Percentiles rank a stretch among this genome's conserved stretches.
Evolutionary conservation across 2,329 filamentous ascomycete genomes (phyloP).

Genomic region (Lasiodiplodia theobromae): DNA sequence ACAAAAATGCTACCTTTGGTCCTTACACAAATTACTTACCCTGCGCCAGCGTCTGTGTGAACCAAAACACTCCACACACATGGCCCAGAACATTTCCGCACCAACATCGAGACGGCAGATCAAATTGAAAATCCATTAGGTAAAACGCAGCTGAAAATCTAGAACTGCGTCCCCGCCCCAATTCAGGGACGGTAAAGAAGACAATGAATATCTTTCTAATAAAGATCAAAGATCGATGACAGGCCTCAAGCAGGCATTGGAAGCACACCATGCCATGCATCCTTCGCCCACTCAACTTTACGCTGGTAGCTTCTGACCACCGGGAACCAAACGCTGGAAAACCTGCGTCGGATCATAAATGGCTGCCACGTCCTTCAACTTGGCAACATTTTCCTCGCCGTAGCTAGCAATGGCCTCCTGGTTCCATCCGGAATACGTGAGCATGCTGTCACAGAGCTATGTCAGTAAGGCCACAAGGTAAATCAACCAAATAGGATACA

Average conservation of each 20-base stretch:
- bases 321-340: conserved; percentile 51
- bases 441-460: not conserved
- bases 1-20: not conserved
- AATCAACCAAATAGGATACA: not conserved
- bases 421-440: conserved; percentile 35
- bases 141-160: not conserved
- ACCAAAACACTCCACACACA: not conserved
- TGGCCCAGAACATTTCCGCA: not conserved
- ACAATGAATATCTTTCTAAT: not conserved
- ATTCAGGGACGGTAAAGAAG: not conserved
- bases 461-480: not conserved
- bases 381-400: conserved; percentile 45
- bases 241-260: not conserved
- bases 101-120: not conserved
- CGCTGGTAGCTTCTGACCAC: conserved; percentile 49
- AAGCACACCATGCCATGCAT: not conserved
- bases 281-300: not conserved
- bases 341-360: conserved; percentile 52
- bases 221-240: not conserved
- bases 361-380: conserved; percentile 42
- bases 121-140: not conserved
- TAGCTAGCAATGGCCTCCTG: conserved; percentile 54
- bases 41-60: not conserved
- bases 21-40: not conserved
- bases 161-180: not conserved